Base-by-base conservation (phyloP, 306 rosid species). In the Urtica urens region DNA sequence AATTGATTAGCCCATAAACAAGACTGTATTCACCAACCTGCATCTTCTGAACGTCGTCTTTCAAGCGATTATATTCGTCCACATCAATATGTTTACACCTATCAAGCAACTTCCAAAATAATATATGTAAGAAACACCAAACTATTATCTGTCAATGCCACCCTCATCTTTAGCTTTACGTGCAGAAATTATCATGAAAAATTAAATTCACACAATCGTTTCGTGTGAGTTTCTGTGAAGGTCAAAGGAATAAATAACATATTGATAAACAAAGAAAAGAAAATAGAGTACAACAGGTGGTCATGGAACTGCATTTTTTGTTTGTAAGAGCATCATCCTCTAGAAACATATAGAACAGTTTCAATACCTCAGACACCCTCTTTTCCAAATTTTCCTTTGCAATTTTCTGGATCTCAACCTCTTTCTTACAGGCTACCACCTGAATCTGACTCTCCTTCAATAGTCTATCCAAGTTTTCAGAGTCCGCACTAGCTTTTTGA, bases 11-110 rank as follows among this genome's bases (percentile, higher is more conserved):
- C n/a, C n/a, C n/a, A n/a, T n/a, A n/a, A n/a, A n/a, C n/a, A n/a
- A n/a, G n/a, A n/a, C n/a, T n/a, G n/a, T n/a, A n/a, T n/a, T 7
- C 29, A 29, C 60, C 20, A 39, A 90, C 99, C 99, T 73, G 70
- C 82, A 79, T 30, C 48, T 68, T 81, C 59, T 41, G 70, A 71
- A 68, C 81, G 40, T 74, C 78, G 13, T 58, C 70, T 77, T 81
- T 90, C 62, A 76, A 44, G 46, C 80, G 87, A 58, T 66, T 76
- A 70, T 79, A 90, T 56, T 90, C 99, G 34, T 85, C 92, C 30
- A 63, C 68, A 54, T 90, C 85, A 52, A 90, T 50, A 58, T 70
- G 59, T 62, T 70, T 85, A 63, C 67, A 58, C 67, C 66, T 81
- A 55, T 77, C 94, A 41, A 71, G 80, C 58, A 90, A 58, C 99